Evolutionary conservation across 805 yeast species (phyloP).

Genomic region (Lipomyces mesembrius): DNA sequence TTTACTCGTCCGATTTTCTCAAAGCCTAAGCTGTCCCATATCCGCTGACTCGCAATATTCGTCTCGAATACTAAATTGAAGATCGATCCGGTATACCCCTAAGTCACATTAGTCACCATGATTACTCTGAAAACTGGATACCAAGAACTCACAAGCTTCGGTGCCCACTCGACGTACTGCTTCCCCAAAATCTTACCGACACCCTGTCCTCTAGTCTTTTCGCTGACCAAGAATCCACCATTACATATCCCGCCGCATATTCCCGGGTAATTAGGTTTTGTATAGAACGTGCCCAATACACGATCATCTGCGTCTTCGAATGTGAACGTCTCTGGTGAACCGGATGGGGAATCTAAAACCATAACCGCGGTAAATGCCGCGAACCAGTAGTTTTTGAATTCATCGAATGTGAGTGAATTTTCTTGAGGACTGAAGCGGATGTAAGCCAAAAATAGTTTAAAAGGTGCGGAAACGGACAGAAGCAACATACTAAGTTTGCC

Average conservation of each 20-base stretch:
- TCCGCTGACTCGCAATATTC: constrained; percentile 70
- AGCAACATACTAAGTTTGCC: constrained; percentile 60
- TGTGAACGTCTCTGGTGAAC: constrained; percentile 31
- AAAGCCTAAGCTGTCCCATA: constrained; percentile 86
- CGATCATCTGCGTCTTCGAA: constrained; percentile 51
- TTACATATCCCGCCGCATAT: constrained; percentile 86
- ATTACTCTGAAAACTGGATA: not conserved
- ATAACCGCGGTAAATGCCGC: constrained; percentile 67
- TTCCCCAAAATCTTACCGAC: constrained; percentile 73
- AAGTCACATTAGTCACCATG: not conserved
- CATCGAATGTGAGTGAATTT: constrained; percentile 50
- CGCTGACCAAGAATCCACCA: constrained; percentile 79
- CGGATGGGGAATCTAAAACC: constrained; percentile 51
- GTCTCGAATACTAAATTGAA: constrained; percentile 86
- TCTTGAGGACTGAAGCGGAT: constrained; percentile 50
- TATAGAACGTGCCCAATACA: constrained; percentile 58
- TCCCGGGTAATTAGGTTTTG: constrained; percentile 86
- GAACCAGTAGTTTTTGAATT: constrained; percentile 70
- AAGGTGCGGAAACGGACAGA: not conserved
- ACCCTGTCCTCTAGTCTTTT: constrained; percentile 63
- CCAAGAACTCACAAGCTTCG: constrained; percentile 49
- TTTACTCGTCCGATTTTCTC: constrained; percentile 75
- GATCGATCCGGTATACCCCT: constrained; percentile 79
- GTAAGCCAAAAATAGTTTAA: not conserved
- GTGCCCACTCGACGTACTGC: constrained; percentile 72